Percentiles rank a stretch among this genome's conserved stretches.
These are phyloP conservation scores for Phoma sp. DNA, from an alignment of 2,329 filamentous ascomycete genomes.

Conservation along the genomic window DNA sequence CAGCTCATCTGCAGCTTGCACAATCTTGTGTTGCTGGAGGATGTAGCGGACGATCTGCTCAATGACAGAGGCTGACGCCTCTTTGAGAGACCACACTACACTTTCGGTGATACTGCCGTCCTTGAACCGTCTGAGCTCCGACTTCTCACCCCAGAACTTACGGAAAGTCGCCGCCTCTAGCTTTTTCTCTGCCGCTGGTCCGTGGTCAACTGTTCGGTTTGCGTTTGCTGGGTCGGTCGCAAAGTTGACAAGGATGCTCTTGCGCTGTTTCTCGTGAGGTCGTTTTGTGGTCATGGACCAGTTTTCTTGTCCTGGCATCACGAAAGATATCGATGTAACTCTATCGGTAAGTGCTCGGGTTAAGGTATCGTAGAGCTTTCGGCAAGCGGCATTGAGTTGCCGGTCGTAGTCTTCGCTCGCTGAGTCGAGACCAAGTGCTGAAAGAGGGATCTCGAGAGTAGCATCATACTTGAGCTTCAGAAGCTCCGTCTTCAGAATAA, in stretches of 20 bases:
- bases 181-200: conserved; percentile 85
- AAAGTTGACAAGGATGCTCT: conserved; percentile 68
- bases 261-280: conserved; percentile 34
- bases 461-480: conserved; percentile 64
- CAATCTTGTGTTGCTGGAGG: conserved; percentile 72
- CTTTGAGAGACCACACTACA: conserved; percentile 77
- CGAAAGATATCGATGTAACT: conserved; percentile 66
- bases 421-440: conserved; percentile 37
- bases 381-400: conserved; percentile 51
- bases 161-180: conserved; percentile 82
- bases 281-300: conserved; percentile 49
- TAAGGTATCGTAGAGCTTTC: conserved; percentile 70
- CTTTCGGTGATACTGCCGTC: conserved; percentile 94
- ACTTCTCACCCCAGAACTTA: conserved; percentile 92
- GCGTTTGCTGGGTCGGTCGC: conserved; percentile 76
- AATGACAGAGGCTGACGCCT: conserved; percentile 69
- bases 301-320: conserved; percentile 31
- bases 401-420: conserved; percentile 35
- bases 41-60: conserved; percentile 81
- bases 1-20: conserved; percentile 60
- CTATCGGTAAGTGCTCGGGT: conserved; percentile 78
- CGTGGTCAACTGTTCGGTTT: conserved; percentile 81
- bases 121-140: conserved; percentile 92
- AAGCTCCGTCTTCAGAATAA: conserved; percentile 70
- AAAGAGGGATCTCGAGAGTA: conserved; percentile 52